Evolutionary conservation across 108 stramenopile genomes (phyloP).

Genomic region (Mayamaea pseudoterrestris): DNA sequence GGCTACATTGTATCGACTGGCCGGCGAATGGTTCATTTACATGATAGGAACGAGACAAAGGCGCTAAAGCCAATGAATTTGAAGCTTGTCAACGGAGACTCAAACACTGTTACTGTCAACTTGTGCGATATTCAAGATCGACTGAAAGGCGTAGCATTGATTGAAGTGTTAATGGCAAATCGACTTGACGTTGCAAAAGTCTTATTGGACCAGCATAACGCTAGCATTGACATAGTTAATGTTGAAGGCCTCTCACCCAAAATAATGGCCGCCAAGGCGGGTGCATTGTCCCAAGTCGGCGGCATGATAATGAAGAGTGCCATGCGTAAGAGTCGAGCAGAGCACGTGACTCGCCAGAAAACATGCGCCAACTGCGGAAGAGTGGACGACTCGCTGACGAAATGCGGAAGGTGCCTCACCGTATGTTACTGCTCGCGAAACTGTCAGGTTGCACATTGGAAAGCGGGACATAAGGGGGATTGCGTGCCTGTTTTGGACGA

Average conservation of each 20-base stretch:
- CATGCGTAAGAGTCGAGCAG: no score
- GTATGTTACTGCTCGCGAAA: no score
- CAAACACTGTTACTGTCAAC: slow-evolving; percentile 1
- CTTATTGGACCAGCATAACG: neutral
- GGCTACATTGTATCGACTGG: neutral
- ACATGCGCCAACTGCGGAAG: no score
- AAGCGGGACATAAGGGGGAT: no score
- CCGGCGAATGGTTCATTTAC: neutral
- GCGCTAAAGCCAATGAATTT: neutral
- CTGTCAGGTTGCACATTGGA: no score
- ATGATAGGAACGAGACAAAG: neutral
- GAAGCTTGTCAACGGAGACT: slow-evolving; percentile 8
- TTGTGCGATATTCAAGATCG: neutral
- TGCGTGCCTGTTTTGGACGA: no score
- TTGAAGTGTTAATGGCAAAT: neutral
- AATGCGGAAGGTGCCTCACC: no score
- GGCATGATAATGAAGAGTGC: no score
- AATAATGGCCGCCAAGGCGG: no score
- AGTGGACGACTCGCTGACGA: no score
- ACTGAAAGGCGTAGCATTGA: neutral
- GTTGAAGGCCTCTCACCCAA: neutral
- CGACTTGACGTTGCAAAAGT: neutral
- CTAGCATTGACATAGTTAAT: neutral
- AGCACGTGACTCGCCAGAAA: no score
- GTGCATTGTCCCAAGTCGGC: no score